Base-by-base conservation (phyloP, 225 moss, liverwort and hornwort species). In the Sphagnum contortum region DNA sequence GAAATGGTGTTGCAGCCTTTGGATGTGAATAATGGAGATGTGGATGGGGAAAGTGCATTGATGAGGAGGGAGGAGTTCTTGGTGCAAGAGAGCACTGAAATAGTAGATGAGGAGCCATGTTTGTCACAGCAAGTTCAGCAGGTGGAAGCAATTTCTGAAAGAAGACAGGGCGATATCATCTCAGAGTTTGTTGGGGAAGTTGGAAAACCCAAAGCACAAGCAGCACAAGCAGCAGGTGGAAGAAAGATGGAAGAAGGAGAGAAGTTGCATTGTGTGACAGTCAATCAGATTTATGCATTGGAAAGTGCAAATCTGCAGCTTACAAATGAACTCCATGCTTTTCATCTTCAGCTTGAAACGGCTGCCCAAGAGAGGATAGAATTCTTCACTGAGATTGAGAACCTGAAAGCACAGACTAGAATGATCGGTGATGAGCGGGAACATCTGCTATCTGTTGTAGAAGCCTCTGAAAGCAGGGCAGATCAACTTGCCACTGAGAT, bases 351-450 rank as follows among this genome's bases (percentile, higher is more conserved):
- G 12, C 48, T 64, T 8, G 48, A 67, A 67, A 4, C 4, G 11
- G 56, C 47, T 56, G 66, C 11, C 48, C 4, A 47, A 4, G 57
- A n/a, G 5, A 57, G 57, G 46, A n/a, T 57, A 3, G 48, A 57
- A 47, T 53, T 66, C 47, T 5, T 55, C 12, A 55, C 66, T 66
- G 66, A 67, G 13, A n/a, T 67, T 12, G 47, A 67, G 11, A 13
- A 67, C 47, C 48, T 64, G 0, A 67, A 47, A 49, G 48, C 66
- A 57, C 44, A 67, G 48, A n/a, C 57, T 13, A 48, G 47, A 49
- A 62, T 46, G 12, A 62, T 62, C 3, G 47, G 47, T 62, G 47
- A 67, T 10, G 57, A 67, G 10, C 47, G 48, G 6, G 48, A 57
- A 47, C 9, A 14, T 46, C 66, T 58, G 48, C 47, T 57, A 47